Evolutionary conservation across 1,284 basidiomycete genomes (phyloP).

Genomic region (Ceratobasidium sp.): DNA sequence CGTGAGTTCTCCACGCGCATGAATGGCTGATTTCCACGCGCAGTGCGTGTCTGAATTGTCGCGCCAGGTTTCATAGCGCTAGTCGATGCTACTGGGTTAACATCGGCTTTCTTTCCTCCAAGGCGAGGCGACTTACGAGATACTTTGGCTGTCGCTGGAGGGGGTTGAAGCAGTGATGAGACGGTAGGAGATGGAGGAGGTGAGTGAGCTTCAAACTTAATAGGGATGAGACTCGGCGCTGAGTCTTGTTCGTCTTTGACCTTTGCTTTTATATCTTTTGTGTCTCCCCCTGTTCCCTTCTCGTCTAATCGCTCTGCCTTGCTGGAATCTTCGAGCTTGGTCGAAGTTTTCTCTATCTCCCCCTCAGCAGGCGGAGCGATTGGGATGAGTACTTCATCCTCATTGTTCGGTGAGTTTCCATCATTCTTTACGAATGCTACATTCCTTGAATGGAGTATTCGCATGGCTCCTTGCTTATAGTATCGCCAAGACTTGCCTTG

Average conservation of each 20-base stretch:
- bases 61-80: slow-evolving; percentile 10
- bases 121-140: too few species aligned
- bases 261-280: neutral
- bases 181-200: neutral
- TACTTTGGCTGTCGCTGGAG: neutral
- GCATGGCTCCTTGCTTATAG: slow-evolving; percentile 9
- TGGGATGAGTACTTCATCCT: too few species aligned
- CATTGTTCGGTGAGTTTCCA: neutral
- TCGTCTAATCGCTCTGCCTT: neutral
- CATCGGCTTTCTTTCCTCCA: too few species aligned
- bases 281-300: neutral
- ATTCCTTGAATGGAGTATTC: neutral
- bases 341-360: too few species aligned
- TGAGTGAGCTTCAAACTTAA: neutral
- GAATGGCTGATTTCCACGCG: neutral
- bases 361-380: neutral
- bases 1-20: neutral
- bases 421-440: neutral
- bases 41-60: slow-evolving; percentile 5
- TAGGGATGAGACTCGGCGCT: neutral
- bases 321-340: neutral
- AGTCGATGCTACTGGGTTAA: too few species aligned
- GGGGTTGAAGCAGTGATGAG: slow-evolving; percentile 6
- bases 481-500: slow-evolving; percentile 39
- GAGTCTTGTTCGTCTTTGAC: neutral